phyloP scores from a whole-genome alignment of 257 asterid genomes.

The Haberlea rhodopensis region DNA sequence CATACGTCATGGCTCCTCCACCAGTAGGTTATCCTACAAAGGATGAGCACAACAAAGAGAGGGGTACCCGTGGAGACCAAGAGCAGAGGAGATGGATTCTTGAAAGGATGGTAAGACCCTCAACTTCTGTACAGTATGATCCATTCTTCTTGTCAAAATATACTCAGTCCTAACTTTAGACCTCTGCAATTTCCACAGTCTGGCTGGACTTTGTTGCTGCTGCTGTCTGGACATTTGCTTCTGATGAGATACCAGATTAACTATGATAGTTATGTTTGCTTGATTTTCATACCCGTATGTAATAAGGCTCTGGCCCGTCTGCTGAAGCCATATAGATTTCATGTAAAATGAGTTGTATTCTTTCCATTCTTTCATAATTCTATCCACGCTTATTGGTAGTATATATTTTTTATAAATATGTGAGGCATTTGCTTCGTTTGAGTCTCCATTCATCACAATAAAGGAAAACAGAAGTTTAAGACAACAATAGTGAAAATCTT shows the following conservation, averaged over 20 bases:
- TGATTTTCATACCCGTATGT: not conserved
- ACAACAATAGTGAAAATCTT: too few species aligned
- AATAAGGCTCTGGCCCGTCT: not conserved
- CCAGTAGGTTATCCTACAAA: conserved; percentile 56
- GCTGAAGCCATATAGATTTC: not conserved
- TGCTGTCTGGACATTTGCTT: conserved; percentile 53
- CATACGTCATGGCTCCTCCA: conserved; percentile 46
- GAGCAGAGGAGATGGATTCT: conserved; percentile 46
- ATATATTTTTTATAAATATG: not conserved
- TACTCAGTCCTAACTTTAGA: not conserved
- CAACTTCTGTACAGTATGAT: not conserved
- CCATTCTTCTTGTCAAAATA: not conserved
- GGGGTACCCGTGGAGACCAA: conserved; percentile 25
- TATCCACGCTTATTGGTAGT: not conserved
- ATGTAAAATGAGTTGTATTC: not conserved
- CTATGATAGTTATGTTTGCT: not conserved
- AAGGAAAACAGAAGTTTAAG: too few species aligned
- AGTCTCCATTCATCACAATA: not conserved
- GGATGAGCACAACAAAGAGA: conserved; percentile 30
- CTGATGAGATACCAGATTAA: conserved; percentile 16
- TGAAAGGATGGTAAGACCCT: conserved; percentile 51
- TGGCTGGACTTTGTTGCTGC: conserved; percentile 60
- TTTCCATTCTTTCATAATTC: not conserved
- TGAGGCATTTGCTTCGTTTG: not conserved
- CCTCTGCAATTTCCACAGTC: conserved; percentile 25